A percentile compares a stretch with the other conserved stretches of the same genome.
Evolutionary conservation across 192 early-diverging fungal genomes (phyloP).

Genomic region (Chytriomyces confervae): DNA sequence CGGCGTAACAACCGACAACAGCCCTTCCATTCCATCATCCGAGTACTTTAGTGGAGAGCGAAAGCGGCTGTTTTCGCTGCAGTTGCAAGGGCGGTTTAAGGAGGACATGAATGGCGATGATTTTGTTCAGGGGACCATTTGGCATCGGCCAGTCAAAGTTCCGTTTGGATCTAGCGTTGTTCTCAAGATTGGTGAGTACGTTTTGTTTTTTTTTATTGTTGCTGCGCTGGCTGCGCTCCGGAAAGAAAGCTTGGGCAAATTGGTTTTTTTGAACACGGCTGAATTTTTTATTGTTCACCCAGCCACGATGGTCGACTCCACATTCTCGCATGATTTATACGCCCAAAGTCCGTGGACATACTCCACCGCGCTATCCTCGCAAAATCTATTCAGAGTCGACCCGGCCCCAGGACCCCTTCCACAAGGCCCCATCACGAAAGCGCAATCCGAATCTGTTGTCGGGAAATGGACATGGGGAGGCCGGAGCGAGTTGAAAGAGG

Average conservation of each 20-base stretch:
- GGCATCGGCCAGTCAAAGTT: slow-evolving; percentile 59
- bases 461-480: slow-evolving; percentile 46
- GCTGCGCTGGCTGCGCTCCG: too few species aligned
- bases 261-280: slow-evolving; percentile 57
- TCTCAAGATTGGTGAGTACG: slow-evolving; percentile 60
- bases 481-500: slow-evolving; percentile 32
- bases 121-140: slow-evolving; percentile 66
- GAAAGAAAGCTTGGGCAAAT: too few species aligned
- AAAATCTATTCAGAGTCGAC: background rate
- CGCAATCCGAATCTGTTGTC: slow-evolving; percentile 16
- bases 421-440: background rate
- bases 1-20: slow-evolving; percentile 40
- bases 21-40: slow-evolving; percentile 29
- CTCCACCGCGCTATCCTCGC: slow-evolving; percentile 6
- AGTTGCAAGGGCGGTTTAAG: slow-evolving; percentile 65
- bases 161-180: slow-evolving; percentile 61
- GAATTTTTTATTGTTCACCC: background rate
- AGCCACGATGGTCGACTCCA: slow-evolving; percentile 18
- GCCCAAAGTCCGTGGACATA: slow-evolving; percentile 15
- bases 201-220: background rate
- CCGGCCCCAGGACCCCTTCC: slow-evolving; percentile 4
- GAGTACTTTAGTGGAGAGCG: slow-evolving; percentile 50
- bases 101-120: slow-evolving; percentile 12
- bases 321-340: slow-evolving; percentile 16
- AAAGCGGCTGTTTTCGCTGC: slow-evolving; percentile 61